Conservation (phyloP, 2,329 filamentous ascomycete genomes). For the Fusarium stilboides region DNA sequence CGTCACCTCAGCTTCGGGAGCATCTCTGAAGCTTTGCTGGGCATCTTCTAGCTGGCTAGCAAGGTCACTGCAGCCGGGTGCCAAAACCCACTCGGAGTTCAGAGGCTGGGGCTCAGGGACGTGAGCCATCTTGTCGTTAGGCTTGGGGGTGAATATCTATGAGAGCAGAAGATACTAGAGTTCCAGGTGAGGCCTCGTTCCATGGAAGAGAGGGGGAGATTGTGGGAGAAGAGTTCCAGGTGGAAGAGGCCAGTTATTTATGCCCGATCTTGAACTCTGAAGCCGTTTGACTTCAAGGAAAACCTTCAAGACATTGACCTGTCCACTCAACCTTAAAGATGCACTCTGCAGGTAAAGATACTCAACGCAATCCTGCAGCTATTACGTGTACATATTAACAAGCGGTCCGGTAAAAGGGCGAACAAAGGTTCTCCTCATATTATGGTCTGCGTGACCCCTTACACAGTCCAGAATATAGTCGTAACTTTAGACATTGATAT, state of each 20-base stretch:
- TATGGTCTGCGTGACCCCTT: too few relatives aligned
- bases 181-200: neutral
- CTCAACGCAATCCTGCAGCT: too few relatives aligned
- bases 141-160: neutral
- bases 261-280: neutral
- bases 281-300: neutral
- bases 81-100: conserved; percentile 6
- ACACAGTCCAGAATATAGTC: too few relatives aligned
- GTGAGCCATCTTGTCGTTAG: neutral
- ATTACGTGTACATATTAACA: too few relatives aligned
- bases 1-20: neutral
- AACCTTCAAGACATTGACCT: too few relatives aligned
- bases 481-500: too few relatives aligned
- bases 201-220: neutral
- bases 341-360: too few relatives aligned
- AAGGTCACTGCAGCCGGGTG: neutral
- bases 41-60: neutral
- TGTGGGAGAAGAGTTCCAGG: too few relatives aligned
- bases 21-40: neutral
- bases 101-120: neutral
- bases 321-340: too few relatives aligned
- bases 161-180: neutral
- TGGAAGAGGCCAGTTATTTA: neutral
- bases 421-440: too few relatives aligned
- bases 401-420: too few relatives aligned